These are phyloP conservation scores for Sisymbrium irio DNA, from an alignment of 345 rosid species.

Conservation along the genomic window DNA sequence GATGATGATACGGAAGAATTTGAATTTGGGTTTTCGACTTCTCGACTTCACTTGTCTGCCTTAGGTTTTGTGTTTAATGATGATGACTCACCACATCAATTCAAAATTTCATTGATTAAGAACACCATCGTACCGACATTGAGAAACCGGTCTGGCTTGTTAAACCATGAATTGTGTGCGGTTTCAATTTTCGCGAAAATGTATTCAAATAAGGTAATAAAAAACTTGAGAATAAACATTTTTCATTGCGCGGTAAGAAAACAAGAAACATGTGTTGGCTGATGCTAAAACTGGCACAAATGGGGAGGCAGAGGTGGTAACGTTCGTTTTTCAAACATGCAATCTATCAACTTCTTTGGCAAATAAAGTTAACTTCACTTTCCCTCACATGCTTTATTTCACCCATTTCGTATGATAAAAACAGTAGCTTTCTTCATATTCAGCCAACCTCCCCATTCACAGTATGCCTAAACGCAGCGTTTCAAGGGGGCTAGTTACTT, in stretches of 20 bases:
- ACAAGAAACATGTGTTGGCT: slow-evolving; percentile 13
- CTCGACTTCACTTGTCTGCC: too few species aligned
- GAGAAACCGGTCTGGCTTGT: too few species aligned
- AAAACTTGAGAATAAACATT: too few species aligned
- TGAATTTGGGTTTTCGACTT: not conserved
- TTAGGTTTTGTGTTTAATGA: too few species aligned
- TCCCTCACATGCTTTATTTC: slow-evolving; percentile 25
- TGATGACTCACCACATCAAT: too few species aligned
- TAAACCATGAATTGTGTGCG: too few species aligned
- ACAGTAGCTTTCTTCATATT: not conserved
- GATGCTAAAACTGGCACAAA: not conserved
- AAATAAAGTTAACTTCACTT: slow-evolving; percentile 1
- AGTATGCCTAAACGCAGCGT: slow-evolving; percentile 5
- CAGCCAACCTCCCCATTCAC: not conserved
- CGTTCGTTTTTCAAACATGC: slow-evolving; percentile 13
- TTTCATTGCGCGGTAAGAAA: too few species aligned
- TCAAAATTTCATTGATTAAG: too few species aligned
- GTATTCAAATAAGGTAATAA: too few species aligned
- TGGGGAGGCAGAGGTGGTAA: not conserved
- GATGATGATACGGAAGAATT: not conserved
- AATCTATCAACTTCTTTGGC: slow-evolving; percentile 10
- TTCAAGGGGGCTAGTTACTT: not conserved
- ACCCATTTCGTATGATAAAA: not conserved
- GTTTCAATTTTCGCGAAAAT: too few species aligned
- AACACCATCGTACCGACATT: too few species aligned